phyloP scores from a whole-genome alignment of 116 monocot genomes.

The Trichopus zeylanicus region DNA sequence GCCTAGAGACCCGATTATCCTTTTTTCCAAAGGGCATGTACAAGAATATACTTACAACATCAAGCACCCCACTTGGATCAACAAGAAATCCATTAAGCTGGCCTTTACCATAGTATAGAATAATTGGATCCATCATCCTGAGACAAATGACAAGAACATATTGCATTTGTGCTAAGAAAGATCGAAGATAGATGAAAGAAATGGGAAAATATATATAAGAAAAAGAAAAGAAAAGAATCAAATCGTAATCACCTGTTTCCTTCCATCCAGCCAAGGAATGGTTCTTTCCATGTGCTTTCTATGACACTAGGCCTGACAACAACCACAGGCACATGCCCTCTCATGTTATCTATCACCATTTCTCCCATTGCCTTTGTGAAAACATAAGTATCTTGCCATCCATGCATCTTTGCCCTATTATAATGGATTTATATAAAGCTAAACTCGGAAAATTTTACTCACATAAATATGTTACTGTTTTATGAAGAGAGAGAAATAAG shows the following conservation, averaged over 20 bases:
- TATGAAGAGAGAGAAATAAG: background rate
- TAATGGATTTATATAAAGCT: background rate
- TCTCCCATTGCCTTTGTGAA: constrained; percentile 99
- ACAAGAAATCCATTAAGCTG: constrained; percentile 72
- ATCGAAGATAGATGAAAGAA: background rate
- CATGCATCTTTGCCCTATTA: constrained; percentile 65
- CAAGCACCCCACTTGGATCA: constrained; percentile 66
- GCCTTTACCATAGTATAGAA: constrained; percentile 87
- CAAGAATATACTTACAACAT: constrained; percentile 49
- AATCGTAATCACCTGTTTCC: constrained; percentile 60
- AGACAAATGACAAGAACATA: background rate
- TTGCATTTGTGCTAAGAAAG: background rate
- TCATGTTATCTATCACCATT: constrained; percentile 66
- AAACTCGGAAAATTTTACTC: background rate
- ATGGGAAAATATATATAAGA: too few species aligned
- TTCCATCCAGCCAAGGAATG: constrained; percentile 98
- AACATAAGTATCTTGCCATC: constrained; percentile 95
- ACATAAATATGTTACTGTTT: background rate
- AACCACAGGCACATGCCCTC: constrained; percentile 78
- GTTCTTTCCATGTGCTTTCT: constrained; percentile 74
- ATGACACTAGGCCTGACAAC: constrained; percentile 80
- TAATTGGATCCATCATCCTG: constrained; percentile 92
- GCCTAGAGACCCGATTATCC: background rate
- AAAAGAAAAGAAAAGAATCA: too few species aligned
- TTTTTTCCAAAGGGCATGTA: background rate